Base-by-base conservation (phyloP, 148 eudicot species). In the Beta vulgaris region DNA sequence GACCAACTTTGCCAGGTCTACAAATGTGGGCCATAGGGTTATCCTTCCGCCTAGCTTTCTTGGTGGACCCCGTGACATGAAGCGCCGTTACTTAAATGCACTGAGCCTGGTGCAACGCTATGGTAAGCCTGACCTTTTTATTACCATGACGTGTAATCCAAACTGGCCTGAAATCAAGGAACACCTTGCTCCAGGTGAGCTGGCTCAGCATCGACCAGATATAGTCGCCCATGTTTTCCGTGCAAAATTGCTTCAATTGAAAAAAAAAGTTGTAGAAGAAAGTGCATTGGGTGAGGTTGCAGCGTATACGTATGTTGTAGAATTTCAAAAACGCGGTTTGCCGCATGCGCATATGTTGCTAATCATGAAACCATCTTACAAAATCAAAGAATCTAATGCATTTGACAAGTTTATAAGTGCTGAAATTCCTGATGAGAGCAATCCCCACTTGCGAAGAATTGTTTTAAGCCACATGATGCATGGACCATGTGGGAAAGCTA, bases 71-170 rank as follows among this genome's bases (percentile, higher is more conserved):
- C 1, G n/a, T n/a, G n/a, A n/a, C n/a, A n/a, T n/a, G n/a, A n/a
- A n/a, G n/a, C n/a, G n/a, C n/a, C 5, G 49, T 4, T 39, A 66
- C 15, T 6, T 66, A 9, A 40, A 40, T 9, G 34, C 25, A 0
- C 40, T 60, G 54, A 11, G 39, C 6, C 34, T 73, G 2, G 53
- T 69, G 7, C 49, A 57, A 7, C 2, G 54, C 6, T 73, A 4
- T 58, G 68, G 54, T 1, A 73, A 42, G 19, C 76, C 68, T 7
- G 51, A 73, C 15, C 4, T 73, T 42, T 42, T 42, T 42, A 13
- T 42, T 13, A 42, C 44, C 12, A 59, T 73, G 65, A 73, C 39
- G 0, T 60, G 76, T 7, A 59, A 59, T 8, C 37, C 76, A 7
- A 57, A 73, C 5, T 62, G 68, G 67, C 40, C 23, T 1, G 57